Evolutionary conservation across 208 protist species (phyloP).

Genomic region (Leishmania guyanensis): DNA sequence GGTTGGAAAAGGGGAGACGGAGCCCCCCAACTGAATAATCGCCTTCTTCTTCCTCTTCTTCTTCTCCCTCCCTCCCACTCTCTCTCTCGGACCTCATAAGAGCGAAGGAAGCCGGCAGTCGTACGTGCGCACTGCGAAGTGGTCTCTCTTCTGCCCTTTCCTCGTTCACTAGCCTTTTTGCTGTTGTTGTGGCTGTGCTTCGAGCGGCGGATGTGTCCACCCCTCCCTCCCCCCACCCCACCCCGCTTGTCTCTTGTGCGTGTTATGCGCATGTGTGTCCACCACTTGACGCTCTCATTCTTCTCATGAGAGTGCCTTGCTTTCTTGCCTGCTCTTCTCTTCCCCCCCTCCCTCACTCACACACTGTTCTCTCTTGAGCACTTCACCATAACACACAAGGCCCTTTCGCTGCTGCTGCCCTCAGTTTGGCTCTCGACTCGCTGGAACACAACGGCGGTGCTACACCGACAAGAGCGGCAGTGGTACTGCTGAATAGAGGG

Average conservation of each 20-base stretch:
- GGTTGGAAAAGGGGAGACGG: too few relatives aligned
- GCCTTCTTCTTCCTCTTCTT: neutral
- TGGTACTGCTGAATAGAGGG: neutral
- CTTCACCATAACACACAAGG: neutral
- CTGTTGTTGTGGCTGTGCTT: neutral
- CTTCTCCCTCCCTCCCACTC: too few relatives aligned
- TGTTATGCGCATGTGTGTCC: too few relatives aligned
- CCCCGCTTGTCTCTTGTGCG: neutral
- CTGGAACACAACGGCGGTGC: neutral
- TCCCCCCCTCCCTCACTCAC: neutral
- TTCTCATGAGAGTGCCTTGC: neutral
- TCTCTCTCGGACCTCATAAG: too few relatives aligned
- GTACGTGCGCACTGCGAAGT: too few relatives aligned
- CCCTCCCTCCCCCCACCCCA: neutral
- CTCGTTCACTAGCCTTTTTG: constrained; percentile 9
- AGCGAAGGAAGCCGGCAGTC: too few relatives aligned
- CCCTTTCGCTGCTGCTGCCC: neutral
- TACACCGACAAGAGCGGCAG: neutral
- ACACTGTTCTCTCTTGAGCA: neutral
- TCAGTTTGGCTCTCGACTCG: neutral
- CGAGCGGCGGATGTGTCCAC: neutral
- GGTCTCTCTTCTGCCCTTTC: neutral
- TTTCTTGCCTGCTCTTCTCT: neutral
- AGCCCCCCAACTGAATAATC: too few relatives aligned
- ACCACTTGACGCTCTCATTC: neutral